Base-by-base conservation (phyloP, 768 basidiomycete genomes). In the Neoboletus brunneissimus region DNA sequence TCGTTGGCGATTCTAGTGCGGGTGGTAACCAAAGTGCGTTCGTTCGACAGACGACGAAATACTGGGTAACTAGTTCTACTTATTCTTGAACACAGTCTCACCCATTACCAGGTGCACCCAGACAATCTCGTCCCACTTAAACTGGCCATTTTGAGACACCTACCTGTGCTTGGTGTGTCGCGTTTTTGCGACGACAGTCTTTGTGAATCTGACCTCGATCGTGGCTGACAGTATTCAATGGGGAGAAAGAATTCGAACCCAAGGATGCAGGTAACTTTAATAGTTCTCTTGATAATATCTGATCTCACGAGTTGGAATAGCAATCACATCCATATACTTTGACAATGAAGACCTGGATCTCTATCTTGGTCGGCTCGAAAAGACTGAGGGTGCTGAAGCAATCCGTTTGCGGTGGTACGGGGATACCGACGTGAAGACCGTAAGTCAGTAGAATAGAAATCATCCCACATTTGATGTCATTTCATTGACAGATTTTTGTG, bases 381-480 rank as follows among this genome's bases (percentile, higher is more conserved):
- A 99, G 80, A 97, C 94, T 0, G 97, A 98, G 75, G 97, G 97
- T 4, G 97, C 97, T 2, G 94, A 99, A 72, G 97, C 97, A 16
- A 82, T 99, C 55, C 92, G 97, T 45, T 76, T 99, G 57, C 84
- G 97, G 35, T 98, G 97, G 97, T 99, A 99, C 67, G 97, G 97
- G 12, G 94, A 93, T 67, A 83, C 85, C 54, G 80, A 84, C 55
- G 83, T 81, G 49, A 93, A 89, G 68, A 91, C 87, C 13, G 92
- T 91, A 56, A 62, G 84, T 74, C 10, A 23, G 6, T 15, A 40
- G 16, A 51, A 44, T 34, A n/a, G 40, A 50, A 4, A 12, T 29
- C 18, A 29, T 31, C 13, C 2, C n/a, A 27, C 11, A 48, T 51
- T 31, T 41, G 23, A 48, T 35, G 0, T 40, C 34, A 58, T 59